A percentile compares a stretch with the other conserved stretches of the same genome.
These are phyloP conservation scores for Nicotiana sylvestris DNA, from an alignment of 257 asterid species.

Conservation along the genomic window DNA sequence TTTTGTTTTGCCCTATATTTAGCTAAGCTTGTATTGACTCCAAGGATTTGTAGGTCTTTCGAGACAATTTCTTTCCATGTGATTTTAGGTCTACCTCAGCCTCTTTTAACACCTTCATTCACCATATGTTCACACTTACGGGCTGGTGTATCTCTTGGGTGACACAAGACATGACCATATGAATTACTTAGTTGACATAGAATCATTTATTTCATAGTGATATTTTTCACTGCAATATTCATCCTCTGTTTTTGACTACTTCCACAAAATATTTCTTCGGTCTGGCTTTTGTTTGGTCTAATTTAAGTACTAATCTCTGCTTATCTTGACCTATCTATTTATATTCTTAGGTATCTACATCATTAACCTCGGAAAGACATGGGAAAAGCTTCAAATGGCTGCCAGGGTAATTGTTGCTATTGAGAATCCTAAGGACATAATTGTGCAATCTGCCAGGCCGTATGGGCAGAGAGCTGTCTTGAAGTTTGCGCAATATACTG, in stretches of 20 bases:
- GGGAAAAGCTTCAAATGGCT: conserved; percentile 31
- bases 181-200: background rate
- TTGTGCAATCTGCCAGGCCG: conserved; percentile 27
- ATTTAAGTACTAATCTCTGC: background rate
- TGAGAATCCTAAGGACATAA: conserved; percentile 24
- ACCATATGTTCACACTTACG: too few species aligned
- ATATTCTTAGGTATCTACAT: conserved; percentile 22
- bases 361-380: conserved; percentile 26
- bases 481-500: conserved; percentile 27
- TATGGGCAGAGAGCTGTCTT: conserved; percentile 30
- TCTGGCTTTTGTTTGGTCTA: background rate
- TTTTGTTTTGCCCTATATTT: too few species aligned
- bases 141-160: too few species aligned
- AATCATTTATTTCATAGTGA: background rate
- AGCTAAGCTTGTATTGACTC: too few species aligned
- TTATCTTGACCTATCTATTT: background rate
- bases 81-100: too few species aligned
- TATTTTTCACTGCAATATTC: background rate
- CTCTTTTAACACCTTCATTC: too few species aligned
- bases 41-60: too few species aligned
- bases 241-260: background rate
- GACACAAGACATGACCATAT: too few species aligned
- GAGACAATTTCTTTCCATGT: too few species aligned
- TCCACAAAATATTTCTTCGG: background rate
- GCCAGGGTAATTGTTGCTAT: conserved; percentile 28